Evolutionary conservation across 768 basidiomycete species (phyloP), one percentile per base, ranked within the genome.

Genomic region (Termitomyces bulborhizus): DNA sequence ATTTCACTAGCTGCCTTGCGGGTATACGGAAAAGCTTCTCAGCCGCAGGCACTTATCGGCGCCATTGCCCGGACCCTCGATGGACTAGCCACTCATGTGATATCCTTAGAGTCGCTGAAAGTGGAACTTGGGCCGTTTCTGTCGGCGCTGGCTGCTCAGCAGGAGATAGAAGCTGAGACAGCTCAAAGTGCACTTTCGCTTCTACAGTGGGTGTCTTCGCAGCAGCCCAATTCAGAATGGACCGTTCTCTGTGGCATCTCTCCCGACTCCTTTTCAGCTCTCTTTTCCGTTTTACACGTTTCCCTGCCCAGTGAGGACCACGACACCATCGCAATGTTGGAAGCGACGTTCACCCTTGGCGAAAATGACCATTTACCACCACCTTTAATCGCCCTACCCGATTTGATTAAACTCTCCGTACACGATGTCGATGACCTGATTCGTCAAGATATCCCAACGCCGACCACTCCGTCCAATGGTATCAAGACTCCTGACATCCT

Each of bases 151-250:
- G 62, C 71, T 2, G 62, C 27, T 24, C 51, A 68, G 21, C 65
- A 63, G 3, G 58, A 60, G 11, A 53, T 81, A 18, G 70, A 74
- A 46, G 55, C 61, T 39, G 71, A 74, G 18, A 69, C 63, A 1
- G 74, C 80, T 13, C 71, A 72, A 24, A 63, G 62, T 6, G 57
- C 76, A 8, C 62, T 83, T 16, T 65, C 72, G 4, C 68, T 81
- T 1, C 70, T 88, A n/a, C 71, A 76, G 51, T 87, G 85, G 84
- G 70, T 85, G n/a, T 61, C 72, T 12, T 65, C 71, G 4, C 77
- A 79, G 43, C 71, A 78, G 46, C 70, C 70, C 5, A 70, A 76
- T 6, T 64, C 72, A 45, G 76, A 74, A 41, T 71, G 80, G 16
- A 67, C 65, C n/a, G 74, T 74, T 21, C 71, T 88, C 8, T 72